phyloP scores from a whole-genome alignment of 257 asterid species.

The Avicennia marina region DNA sequence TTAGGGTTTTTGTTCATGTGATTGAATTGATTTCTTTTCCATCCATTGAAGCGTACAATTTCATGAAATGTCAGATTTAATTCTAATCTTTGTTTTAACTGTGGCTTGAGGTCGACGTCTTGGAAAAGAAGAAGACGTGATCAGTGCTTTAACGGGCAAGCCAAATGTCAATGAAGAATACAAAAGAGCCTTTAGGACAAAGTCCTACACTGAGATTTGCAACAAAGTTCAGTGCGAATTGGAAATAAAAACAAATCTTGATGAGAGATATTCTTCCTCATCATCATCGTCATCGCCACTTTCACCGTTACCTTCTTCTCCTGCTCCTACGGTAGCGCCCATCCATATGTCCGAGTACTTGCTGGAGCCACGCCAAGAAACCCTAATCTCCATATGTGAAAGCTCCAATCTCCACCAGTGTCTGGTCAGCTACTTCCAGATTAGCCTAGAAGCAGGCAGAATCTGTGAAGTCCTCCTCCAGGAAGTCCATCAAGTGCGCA shows the following conservation, averaged over 20 bases:
- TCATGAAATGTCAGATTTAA: no score
- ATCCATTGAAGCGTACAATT: no score
- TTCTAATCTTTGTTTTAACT: no score
- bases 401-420: slow-evolving; percentile 32
- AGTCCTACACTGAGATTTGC: slow-evolving; percentile 57
- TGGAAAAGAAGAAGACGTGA: no score
- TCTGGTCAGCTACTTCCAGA: slow-evolving; percentile 40
- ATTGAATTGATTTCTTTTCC: no score
- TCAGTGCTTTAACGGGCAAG: no score
- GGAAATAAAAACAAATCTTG: slow-evolving; percentile 22
- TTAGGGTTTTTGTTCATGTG: no score
- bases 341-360: slow-evolving; percentile 19
- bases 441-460: slow-evolving; percentile 47
- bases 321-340: no score
- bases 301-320: no score
- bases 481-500: slow-evolving; percentile 31
- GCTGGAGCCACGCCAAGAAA: slow-evolving; percentile 37
- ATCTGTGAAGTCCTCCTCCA: slow-evolving; percentile 48
- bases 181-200: slow-evolving; percentile 62
- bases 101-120: no score
- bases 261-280: slow-evolving; percentile 27
- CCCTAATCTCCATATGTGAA: slow-evolving; percentile 22
- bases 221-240: slow-evolving; percentile 40
- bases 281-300: neutral
- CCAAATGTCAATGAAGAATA: slow-evolving; percentile 58